Percentiles rank a stretch among this genome's conserved stretches.
Conservation (phyloP, 371 early-diverging fungal genomes). For the Dinochytrium kinnereticum region DNA sequence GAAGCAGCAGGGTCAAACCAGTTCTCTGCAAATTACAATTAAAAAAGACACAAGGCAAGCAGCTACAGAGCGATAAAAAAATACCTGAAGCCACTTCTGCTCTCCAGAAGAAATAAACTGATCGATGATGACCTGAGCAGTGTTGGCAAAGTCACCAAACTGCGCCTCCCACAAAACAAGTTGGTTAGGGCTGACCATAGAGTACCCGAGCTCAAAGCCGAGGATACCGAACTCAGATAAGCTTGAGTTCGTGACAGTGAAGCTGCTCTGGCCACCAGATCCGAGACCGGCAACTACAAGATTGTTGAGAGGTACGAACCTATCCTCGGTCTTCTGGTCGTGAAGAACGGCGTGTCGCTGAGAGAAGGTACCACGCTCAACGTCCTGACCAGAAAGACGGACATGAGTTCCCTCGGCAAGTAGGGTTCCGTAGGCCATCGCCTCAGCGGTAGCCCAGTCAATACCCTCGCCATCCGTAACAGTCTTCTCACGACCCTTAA, state of each 20-base stretch:
- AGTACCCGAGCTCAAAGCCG: constrained; percentile 97
- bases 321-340: constrained; percentile 71
- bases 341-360: constrained; percentile 95
- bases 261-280: constrained; percentile 77
- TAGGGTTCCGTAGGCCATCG: constrained; percentile 89
- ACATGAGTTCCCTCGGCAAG: constrained; percentile 84
- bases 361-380: constrained; percentile 98
- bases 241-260: constrained; percentile 92
- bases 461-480: constrained; percentile 71
- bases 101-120: constrained; percentile 96
- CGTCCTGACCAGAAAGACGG: constrained; percentile 94
- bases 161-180: constrained; percentile 98
- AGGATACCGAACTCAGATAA: constrained; percentile 95
- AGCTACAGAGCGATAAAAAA: neutral
- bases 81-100: constrained; percentile 87
- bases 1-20: constrained; percentile 89
- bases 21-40: constrained; percentile 78
- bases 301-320: constrained; percentile 81
- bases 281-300: constrained; percentile 55
- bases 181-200: constrained; percentile 89
- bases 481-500: constrained; percentile 76
- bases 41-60: neutral
- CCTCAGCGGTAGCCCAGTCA: constrained; percentile 98
- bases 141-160: constrained; percentile 97
- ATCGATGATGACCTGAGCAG: constrained; percentile 95